Evolutionary conservation across 139 green algal genomes (phyloP).

Genomic region (Micractinium conductrix): DNA sequence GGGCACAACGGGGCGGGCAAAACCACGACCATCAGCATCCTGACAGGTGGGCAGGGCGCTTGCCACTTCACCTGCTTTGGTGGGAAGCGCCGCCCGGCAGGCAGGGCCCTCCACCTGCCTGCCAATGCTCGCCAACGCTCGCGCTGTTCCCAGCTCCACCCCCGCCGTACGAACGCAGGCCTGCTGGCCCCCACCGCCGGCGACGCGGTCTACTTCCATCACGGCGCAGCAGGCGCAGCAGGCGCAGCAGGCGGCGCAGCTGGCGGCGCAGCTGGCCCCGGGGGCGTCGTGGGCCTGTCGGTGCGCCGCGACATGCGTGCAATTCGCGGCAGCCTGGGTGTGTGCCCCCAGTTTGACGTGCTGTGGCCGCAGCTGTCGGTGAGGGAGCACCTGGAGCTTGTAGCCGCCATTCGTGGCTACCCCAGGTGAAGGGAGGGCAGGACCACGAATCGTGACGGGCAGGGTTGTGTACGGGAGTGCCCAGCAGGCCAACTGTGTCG

Average conservation of each 20-base stretch:
- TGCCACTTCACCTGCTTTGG: neutral
- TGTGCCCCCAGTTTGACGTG: slow-evolving; percentile 91
- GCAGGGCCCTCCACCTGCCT: too few relatives aligned
- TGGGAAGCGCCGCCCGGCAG: too few relatives aligned
- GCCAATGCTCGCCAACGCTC: too few relatives aligned
- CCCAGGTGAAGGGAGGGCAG: too few relatives aligned
- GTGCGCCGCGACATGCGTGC: slow-evolving; percentile 47
- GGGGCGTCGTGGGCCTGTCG: slow-evolving; percentile 16
- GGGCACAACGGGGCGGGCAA: slow-evolving; percentile 87
- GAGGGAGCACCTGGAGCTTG: slow-evolving; percentile 82
- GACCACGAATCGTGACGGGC: too few relatives aligned
- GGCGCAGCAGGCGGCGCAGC: neutral
- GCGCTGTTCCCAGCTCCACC: too few relatives aligned
- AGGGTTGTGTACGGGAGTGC: too few relatives aligned
- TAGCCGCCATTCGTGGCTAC: slow-evolving; percentile 74
- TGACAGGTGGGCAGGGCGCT: slow-evolving; percentile 50
- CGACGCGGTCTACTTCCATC: slow-evolving; percentile 27
- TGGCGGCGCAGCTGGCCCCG: neutral
- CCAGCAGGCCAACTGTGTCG: too few relatives aligned
- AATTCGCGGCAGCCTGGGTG: slow-evolving; percentile 66
- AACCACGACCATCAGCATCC: slow-evolving; percentile 78
- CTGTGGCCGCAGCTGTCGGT: slow-evolving; percentile 88
- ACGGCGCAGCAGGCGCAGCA: neutral
- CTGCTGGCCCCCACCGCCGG: slow-evolving; percentile 66
- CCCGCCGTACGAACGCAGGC: too few relatives aligned